Percentiles rank a stretch among this genome's conserved stretches.
These are phyloP conservation scores for Chlamydomonas applanata DNA, from an alignment of 139 green algal species.

Conservation along the genomic window DNA sequence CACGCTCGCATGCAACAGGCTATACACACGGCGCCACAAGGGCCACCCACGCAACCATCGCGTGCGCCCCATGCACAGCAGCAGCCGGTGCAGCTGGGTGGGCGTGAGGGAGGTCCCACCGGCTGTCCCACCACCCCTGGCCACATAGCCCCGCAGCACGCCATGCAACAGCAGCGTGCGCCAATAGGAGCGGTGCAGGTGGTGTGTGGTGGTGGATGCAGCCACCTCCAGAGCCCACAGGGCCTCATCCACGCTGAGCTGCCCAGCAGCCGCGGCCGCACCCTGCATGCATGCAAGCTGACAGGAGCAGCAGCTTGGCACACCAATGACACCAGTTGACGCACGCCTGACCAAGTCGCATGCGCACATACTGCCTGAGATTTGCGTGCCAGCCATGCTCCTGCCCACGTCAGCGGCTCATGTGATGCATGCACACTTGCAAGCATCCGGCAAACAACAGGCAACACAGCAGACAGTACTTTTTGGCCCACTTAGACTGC, in stretches of 20 bases:
- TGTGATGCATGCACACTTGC: no score
- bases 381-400: no score
- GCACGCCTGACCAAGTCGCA: no score
- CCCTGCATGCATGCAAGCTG: no score
- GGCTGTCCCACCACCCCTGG: not conserved
- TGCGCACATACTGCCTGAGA: no score
- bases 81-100: not conserved
- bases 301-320: no score
- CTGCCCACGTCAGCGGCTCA: no score
- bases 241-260: not conserved
- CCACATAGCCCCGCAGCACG: not conserved
- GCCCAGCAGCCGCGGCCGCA: not conserved
- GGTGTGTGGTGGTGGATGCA: not conserved
- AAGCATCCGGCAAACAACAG: no score
- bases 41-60: slow-evolving; percentile 1
- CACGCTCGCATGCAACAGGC: no score
- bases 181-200: not conserved
- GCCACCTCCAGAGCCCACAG: slow-evolving; percentile 2
- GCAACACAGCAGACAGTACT: no score
- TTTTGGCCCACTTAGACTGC: no score
- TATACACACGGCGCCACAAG: not conserved
- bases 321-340: no score
- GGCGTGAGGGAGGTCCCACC: not conserved
- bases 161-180: not conserved
- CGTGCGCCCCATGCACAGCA: not conserved